Evolutionary conservation across 2,329 filamentous ascomycete genomes (phyloP).

Genomic region (Dryadomyces quercivorus): DNA sequence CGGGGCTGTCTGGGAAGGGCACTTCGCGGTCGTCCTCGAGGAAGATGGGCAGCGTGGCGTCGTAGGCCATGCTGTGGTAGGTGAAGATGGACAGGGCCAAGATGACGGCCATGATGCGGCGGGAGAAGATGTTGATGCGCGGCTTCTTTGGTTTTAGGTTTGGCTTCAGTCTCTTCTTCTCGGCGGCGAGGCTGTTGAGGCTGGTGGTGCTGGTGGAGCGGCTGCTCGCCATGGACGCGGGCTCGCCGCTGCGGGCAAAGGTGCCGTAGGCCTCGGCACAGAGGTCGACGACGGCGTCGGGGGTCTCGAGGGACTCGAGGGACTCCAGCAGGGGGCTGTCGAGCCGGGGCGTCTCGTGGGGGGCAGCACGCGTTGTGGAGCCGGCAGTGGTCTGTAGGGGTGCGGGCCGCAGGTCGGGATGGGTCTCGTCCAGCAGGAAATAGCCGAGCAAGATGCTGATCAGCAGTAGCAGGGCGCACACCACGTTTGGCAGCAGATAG

Average conservation of each 20-base stretch:
- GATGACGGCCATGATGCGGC: constrained; percentile 61
- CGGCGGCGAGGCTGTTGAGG: constrained; percentile 9
- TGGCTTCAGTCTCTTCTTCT: neutral
- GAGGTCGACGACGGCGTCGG: constrained; percentile 62
- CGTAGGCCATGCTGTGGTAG: constrained; percentile 91
- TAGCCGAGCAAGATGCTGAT: constrained; percentile 72
- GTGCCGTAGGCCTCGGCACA: constrained; percentile 72
- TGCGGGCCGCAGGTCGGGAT: constrained; percentile 59
- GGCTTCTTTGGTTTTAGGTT: constrained; percentile 9
- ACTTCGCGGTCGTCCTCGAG: constrained; percentile 59
- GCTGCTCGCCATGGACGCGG: neutral
- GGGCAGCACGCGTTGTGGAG: too few relatives aligned
- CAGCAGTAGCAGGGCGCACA: constrained; percentile 66
- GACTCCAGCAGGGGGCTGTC: too few relatives aligned
- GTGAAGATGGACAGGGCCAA: constrained; percentile 82
- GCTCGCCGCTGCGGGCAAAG: constrained; percentile 26
- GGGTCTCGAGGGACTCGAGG: too few relatives aligned
- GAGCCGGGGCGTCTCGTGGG: constrained; percentile 62
- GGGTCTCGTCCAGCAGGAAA: constrained; percentile 75
- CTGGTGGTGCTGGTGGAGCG: constrained; percentile 9
- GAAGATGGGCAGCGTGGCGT: constrained; percentile 86
- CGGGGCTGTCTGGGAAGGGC: constrained; percentile 21
- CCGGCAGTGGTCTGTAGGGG: too few relatives aligned
- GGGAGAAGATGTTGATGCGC: constrained; percentile 31
- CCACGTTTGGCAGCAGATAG: constrained; percentile 78